phyloP scores from a whole-genome alignment of 139 green algal genomes.

The Chlorella sp. region DNA sequence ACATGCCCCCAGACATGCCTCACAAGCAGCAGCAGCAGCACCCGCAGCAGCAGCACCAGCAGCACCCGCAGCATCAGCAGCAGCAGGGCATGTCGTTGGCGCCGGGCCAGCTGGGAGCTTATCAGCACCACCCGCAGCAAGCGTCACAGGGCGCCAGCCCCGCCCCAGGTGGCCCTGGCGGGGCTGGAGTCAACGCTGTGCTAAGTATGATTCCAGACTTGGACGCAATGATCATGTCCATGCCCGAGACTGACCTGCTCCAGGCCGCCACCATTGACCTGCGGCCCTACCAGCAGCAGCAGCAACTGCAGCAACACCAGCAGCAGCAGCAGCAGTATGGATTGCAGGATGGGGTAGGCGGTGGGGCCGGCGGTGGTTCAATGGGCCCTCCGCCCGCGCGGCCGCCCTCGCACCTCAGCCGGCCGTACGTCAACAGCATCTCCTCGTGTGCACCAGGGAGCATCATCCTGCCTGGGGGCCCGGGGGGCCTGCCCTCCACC shows the following conservation, averaged over 20 bases:
- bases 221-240: constrained; percentile 6
- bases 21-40: constrained; percentile 6
- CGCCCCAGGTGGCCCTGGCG: not conserved
- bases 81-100: constrained; percentile 2
- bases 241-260: constrained; percentile 2
- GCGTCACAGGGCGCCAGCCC: not conserved
- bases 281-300: not conserved
- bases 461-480: no score
- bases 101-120: no score
- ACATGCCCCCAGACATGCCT: not conserved
- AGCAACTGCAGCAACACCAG: not conserved
- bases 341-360: no score
- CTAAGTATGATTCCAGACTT: constrained; percentile 3
- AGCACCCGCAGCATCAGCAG: not conserved
- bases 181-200: not conserved
- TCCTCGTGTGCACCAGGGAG: not conserved
- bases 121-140: not conserved
- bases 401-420: not conserved
- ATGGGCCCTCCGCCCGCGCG: not conserved
- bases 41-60: not conserved
- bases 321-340: not conserved
- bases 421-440: not conserved
- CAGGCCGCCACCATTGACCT: constrained; percentile 4
- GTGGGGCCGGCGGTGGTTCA: not conserved
- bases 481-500: no score